Conservation (phyloP, 2,329 filamentous ascomycete species). For the Epichloe elymi region DNA sequence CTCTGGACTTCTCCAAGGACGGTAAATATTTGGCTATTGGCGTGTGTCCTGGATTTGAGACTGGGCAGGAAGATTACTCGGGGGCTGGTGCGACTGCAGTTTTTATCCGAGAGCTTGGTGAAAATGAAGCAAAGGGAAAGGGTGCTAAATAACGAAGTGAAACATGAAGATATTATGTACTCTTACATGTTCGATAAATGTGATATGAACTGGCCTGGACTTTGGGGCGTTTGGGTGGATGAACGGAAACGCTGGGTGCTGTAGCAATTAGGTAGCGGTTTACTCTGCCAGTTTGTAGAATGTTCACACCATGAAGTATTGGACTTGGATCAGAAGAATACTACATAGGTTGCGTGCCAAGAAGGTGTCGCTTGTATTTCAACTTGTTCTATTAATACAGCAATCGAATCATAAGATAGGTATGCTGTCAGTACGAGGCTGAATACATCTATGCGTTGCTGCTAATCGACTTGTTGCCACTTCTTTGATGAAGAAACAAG, state of each 20-base stretch:
- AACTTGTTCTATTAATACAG: no score
- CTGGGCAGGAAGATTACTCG: conserved; percentile 64
- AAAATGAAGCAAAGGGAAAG: conserved; percentile 82
- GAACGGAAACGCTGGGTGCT: conserved; percentile 9
- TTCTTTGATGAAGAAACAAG: neutral
- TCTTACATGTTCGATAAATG: neutral
- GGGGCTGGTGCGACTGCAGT: conserved; percentile 64
- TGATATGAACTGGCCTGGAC: neutral
- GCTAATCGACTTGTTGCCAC: no score
- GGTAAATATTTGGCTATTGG: conserved; percentile 69
- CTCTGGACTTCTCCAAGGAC: conserved; percentile 62
- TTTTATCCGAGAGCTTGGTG: conserved; percentile 69
- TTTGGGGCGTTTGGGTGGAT: conserved; percentile 17
- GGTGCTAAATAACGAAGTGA: conserved; percentile 43
- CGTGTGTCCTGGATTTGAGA: conserved; percentile 80
- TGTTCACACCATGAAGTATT: conserved; percentile 17
- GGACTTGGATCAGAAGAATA: neutral
- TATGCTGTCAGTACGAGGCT: neutral
- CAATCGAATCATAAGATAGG: no score
- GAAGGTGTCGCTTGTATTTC: neutral
- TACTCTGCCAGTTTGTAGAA: conserved; percentile 17
- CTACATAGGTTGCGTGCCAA: neutral
- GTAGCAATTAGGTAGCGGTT: conserved; percentile 1
- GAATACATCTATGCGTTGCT: neutral
- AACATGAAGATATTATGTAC: neutral